Conservation (phyloP, 768 basidiomycete species). For the Nevesoporus exiguus region DNA sequence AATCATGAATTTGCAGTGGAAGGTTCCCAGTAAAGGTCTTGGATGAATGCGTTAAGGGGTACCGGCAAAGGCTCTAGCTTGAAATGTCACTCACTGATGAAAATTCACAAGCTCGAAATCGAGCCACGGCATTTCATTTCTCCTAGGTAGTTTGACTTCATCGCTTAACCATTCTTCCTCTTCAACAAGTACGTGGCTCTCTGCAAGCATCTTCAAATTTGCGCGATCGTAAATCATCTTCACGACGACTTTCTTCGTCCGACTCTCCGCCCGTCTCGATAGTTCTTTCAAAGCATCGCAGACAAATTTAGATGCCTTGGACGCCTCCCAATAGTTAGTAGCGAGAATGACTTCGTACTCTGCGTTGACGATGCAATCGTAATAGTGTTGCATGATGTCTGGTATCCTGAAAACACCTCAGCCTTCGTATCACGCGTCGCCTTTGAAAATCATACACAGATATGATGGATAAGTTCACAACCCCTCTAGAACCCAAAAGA, state of each 20-base stretch:
- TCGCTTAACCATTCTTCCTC: conserved; percentile 42
- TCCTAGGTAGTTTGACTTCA: conserved; percentile 48
- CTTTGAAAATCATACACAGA: conserved; percentile 40
- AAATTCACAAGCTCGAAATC: conserved; percentile 59
- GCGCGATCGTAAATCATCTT: conserved; percentile 73
- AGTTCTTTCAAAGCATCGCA: conserved; percentile 51
- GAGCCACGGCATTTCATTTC: conserved; percentile 57
- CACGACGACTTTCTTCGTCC: conserved; percentile 50
- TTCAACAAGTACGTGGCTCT: conserved; percentile 46
- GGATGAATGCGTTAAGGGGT: neutral
- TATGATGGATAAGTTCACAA: conserved; percentile 59
- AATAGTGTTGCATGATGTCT: conserved; percentile 71
- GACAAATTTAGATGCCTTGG: conserved; percentile 49
- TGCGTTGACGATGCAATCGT: conserved; percentile 57
- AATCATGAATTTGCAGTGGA: conserved; percentile 69
- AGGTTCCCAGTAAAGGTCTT: conserved; percentile 57
- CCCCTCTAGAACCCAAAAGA: conserved; percentile 59
- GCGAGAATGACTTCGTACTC: conserved; percentile 64
- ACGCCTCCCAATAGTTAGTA: conserved; percentile 60
- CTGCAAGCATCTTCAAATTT: conserved; percentile 46
- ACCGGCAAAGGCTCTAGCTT: neutral
- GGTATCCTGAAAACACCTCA: conserved; percentile 44
- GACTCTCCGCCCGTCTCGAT: conserved; percentile 43
- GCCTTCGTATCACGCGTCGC: neutral
- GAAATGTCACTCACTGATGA: conserved; percentile 33